Base-by-base conservation (phyloP, 257 asterid species). In the Nicotiana tomentosiformis region DNA sequence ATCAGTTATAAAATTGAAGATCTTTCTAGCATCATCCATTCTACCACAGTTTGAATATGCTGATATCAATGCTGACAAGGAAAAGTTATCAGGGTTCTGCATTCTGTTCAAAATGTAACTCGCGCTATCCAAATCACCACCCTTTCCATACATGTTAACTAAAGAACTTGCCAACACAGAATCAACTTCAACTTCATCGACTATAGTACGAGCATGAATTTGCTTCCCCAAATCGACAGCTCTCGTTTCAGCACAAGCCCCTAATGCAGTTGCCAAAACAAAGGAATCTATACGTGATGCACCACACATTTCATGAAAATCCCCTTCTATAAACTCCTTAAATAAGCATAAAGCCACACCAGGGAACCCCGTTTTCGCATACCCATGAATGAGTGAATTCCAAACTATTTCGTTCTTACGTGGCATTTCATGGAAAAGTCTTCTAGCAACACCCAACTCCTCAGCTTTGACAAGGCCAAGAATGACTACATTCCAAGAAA, bases 331-430 rank as follows among this genome's bases (percentile, higher is more conserved):
- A 74, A 86, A 84, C 43, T 93, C 90, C 85, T 83, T 89, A 60
- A 94, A 91, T 87, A 90, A 82, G 76, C 80, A 53, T 88, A 95
- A 82, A 30, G 95, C 92, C 82, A 79, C 77, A 53, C 83, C 66
- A 8, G 93, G 87, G 29, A 84, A 83, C 65, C 93, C 93, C 65
- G 77, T 89, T 82, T 86, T 87, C 0, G 93, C 94, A 70, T 87
- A 90, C 62, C 96, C 96, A 11, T 92, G 92, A 90, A 95, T 91
- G 91, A 94, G 86, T 8, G 92, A 84, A 84, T 92, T 93, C 93
- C 94, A 92, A 15, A 90, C 93, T 77, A 84, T 80, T 4, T 82
- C 96, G 67, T 91, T 92, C 87, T 90, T 94, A 82, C 32, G 66
- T 4, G 99, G 98, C 98, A 95, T 94, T 82, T 90, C 93, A 12